phyloP scores from a whole-genome alignment of 495 filamentous ascomycete species.

The Pyrenula aspistea region DNA sequence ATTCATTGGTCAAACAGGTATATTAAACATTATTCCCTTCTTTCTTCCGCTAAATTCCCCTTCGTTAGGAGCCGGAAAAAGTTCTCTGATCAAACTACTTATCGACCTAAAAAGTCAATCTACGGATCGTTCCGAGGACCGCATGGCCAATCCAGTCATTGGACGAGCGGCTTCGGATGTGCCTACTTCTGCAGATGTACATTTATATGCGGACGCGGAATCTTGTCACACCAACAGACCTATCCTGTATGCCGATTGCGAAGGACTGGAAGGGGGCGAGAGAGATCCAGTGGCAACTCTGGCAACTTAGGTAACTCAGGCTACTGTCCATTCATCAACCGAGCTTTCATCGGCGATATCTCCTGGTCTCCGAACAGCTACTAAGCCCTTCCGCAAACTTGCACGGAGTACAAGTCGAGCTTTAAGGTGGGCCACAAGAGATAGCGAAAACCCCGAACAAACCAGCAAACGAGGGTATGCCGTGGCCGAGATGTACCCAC shows the following conservation, averaged over 20 bases:
- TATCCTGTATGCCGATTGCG: conserved; percentile 46
- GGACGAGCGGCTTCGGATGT: conserved; percentile 26
- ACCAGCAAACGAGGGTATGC: conserved; percentile 12
- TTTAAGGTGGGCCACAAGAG: too few species aligned
- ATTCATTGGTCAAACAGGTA: conserved; percentile 37
- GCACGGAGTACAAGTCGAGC: too few species aligned
- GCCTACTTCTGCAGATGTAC: conserved; percentile 48
- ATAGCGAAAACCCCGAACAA: too few species aligned
- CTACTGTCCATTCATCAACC: too few species aligned
- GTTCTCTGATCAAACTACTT: conserved; percentile 39
- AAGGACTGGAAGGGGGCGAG: conserved; percentile 18
- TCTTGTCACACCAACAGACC: conserved; percentile 28
- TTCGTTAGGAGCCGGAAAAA: conserved; percentile 40
- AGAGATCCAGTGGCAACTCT: conserved; percentile 3
- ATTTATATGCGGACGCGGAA: conserved; percentile 48
- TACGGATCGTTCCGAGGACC: conserved; percentile 2
- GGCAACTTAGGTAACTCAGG: too few species aligned
- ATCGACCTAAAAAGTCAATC: conserved; percentile 19
- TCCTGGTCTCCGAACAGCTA: too few species aligned
- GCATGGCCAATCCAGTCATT: conserved; percentile 23
- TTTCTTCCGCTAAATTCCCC: conserved; percentile 6
- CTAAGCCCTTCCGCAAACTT: too few species aligned
- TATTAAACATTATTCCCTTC: background rate
- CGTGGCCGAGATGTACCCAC: conserved; percentile 17
- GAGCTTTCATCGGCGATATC: too few species aligned